Percentiles rank a stretch among this genome's conserved stretches.
Conservation (phyloP, 164 flowering plant genomes). For the Akebia trifoliata region DNA sequence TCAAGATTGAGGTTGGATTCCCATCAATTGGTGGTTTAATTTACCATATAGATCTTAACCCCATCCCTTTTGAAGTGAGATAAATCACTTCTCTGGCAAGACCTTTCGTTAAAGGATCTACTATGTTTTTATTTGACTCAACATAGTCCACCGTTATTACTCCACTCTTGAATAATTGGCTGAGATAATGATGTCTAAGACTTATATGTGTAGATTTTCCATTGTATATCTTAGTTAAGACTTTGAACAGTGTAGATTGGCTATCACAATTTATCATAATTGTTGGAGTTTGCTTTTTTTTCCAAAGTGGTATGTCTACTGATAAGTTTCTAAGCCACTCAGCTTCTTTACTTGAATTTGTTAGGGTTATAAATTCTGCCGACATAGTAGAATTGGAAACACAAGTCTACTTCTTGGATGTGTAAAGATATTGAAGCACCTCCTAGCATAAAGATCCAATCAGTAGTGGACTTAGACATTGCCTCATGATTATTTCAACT, state of each 20-base stretch:
- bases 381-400: neutral
- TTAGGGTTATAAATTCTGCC: neutral
- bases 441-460: neutral
- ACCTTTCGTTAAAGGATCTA: constrained; percentile 3
- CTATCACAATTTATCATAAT: constrained; percentile 1
- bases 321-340: neutral
- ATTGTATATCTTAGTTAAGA: constrained; percentile 1
- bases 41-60: neutral
- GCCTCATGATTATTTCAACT: neutral
- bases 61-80: neutral
- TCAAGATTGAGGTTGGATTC: constrained; percentile 6
- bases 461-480: neutral
- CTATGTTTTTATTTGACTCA: neutral
- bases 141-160: constrained; percentile 4
- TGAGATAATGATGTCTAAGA: constrained; percentile 1
- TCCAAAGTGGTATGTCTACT: neutral
- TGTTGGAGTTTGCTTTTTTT: neutral
- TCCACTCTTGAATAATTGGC: constrained; percentile 4
- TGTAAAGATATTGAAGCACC: neutral
- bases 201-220: constrained; percentile 1
- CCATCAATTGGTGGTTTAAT: constrained; percentile 1
- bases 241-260: neutral
- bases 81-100: neutral
- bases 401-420: neutral
- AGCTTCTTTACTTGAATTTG: neutral